These are phyloP conservation scores for Anacardium occidentale DNA, from an alignment of 345 rosid genomes.

Conservation along the genomic window DNA sequence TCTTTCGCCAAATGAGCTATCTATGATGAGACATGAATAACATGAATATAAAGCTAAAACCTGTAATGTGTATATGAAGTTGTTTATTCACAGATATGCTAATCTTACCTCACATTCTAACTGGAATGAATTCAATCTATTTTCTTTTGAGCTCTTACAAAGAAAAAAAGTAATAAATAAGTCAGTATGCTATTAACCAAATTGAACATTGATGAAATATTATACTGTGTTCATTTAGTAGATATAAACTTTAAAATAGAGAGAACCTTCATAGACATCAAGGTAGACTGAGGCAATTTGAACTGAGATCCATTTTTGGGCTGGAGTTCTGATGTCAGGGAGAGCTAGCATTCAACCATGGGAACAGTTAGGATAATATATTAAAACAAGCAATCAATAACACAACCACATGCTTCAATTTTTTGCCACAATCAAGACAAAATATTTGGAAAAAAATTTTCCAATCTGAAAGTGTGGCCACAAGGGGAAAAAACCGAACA, in stretches of 20 bases:
- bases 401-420: neutral
- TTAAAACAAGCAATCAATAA: neutral
- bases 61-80: neutral
- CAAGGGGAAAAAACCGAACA: neutral
- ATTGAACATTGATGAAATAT: conserved; percentile 6
- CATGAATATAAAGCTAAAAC: neutral
- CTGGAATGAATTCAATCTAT: conserved; percentile 56
- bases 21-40: conserved; percentile 28
- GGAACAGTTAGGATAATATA: neutral
- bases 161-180: conserved; percentile 28
- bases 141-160: conserved; percentile 90
- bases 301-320: conserved; percentile 43
- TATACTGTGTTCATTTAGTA: neutral
- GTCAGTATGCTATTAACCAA: conserved; percentile 23
- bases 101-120: conserved; percentile 60
- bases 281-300: conserved; percentile 38
- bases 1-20: conserved; percentile 31
- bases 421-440: neutral
- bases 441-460: neutral
- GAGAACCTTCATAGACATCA: conserved; percentile 50
- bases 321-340: conserved; percentile 57
- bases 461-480: neutral
- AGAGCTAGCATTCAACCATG: conserved; percentile 47
- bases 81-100: neutral
- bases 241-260: conserved; percentile 6